Conservation (phyloP, 169 alveolate species). For the Eimeria praecox region DNA sequence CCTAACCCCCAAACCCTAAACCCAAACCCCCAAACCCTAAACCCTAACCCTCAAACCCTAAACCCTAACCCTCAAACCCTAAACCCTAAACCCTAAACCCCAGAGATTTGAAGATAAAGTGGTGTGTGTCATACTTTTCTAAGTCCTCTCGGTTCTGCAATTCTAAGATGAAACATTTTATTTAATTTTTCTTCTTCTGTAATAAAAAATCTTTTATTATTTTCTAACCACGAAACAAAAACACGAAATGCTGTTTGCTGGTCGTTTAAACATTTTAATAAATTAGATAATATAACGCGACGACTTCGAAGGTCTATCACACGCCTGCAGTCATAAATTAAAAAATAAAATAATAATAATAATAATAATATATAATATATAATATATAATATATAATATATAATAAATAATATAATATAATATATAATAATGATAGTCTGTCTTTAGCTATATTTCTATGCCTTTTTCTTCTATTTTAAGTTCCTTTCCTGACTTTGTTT, state of each 20-base stretch:
- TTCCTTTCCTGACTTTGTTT: too few relatives aligned
- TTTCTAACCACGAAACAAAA: conserved; percentile 17
- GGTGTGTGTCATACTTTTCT: conserved; percentile 24
- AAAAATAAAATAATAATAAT: neutral
- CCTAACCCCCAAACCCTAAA: too few relatives aligned
- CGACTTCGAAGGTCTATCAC: conserved; percentile 57
- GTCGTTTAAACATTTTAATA: conserved; percentile 51
- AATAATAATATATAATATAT: neutral
- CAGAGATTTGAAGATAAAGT: too few relatives aligned
- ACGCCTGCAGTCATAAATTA: conserved; percentile 13
- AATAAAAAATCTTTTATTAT: conserved; percentile 10
- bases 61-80: too few relatives aligned
- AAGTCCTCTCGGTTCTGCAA: conserved; percentile 78
- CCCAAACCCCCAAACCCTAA: too few relatives aligned
- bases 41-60: too few relatives aligned
- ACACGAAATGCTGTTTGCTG: conserved; percentile 30
- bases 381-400: neutral
- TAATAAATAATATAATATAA: neutral
- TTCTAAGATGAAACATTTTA: conserved; percentile 47
- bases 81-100: too few relatives aligned
- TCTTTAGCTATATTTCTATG: too few relatives aligned
- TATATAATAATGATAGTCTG: neutral
- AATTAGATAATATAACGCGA: conserved; percentile 50
- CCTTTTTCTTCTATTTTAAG: too few relatives aligned
- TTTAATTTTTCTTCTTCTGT: conserved; percentile 73